A percentile compares a stretch with the other conserved stretches of the same genome.
phyloP scores from a whole-genome alignment of 306 rosid genomes.

The Pyrus bretschneideri region DNA sequence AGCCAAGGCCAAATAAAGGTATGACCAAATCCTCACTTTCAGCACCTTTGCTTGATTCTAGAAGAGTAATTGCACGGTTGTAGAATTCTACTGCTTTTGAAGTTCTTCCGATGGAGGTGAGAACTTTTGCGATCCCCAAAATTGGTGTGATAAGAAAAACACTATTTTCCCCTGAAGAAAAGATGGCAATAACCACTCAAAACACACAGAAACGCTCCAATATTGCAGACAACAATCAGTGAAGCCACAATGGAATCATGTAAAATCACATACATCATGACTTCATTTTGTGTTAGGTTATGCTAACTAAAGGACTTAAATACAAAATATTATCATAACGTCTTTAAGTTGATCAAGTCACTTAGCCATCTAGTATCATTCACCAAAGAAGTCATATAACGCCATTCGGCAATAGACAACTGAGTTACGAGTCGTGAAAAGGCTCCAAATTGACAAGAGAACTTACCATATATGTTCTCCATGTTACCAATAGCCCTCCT shows the following conservation, averaged over 20 bases:
- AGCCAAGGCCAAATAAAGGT: slow-evolving; percentile 77
- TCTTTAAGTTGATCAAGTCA: not conserved
- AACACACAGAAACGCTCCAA: not conserved
- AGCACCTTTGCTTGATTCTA: slow-evolving; percentile 68
- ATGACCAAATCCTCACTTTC: slow-evolving; percentile 65
- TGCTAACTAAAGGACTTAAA: not conserved
- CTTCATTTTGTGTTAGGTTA: not conserved
- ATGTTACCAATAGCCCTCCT: slow-evolving; percentile 63
- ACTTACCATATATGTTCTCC: slow-evolving; percentile 58
- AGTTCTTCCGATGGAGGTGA: slow-evolving; percentile 52
- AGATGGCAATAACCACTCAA: not conserved
- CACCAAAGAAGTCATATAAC: not conserved
- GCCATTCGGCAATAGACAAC: not conserved
- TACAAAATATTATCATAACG: not conserved
- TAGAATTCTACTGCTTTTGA: slow-evolving; percentile 60
- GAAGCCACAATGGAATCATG: not conserved
- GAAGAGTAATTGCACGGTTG: slow-evolving; percentile 39
- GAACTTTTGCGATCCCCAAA: slow-evolving; percentile 76
- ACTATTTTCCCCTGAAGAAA: slow-evolving; percentile 49
- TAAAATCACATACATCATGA: not conserved
- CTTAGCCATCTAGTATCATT: not conserved
- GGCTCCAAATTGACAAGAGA: not conserved
- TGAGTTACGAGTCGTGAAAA: not conserved
- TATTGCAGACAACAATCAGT: not conserved
- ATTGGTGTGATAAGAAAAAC: slow-evolving; percentile 58